Conservation (phyloP, 768 basidiomycete species). For the Podaxis pistillaris region DNA sequence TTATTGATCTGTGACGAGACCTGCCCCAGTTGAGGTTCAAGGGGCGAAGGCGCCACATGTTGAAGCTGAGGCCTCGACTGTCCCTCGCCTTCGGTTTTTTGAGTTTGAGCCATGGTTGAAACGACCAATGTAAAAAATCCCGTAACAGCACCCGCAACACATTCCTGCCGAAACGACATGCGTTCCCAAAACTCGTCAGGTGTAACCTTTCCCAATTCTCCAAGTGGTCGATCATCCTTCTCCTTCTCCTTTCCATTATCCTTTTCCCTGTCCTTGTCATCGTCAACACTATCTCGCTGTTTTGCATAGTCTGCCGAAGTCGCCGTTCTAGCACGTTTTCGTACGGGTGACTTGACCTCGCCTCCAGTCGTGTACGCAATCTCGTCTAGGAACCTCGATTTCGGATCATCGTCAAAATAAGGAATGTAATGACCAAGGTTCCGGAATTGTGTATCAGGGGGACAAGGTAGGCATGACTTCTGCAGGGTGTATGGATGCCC, state of each 20-base stretch:
- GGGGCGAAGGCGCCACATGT: constrained; percentile 32
- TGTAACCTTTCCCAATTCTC: constrained; percentile 57
- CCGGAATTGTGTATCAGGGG: constrained; percentile 26
- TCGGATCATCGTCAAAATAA: constrained; percentile 95
- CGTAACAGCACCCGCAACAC: constrained; percentile 84
- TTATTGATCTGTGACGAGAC: constrained; percentile 66
- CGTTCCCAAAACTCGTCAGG: constrained; percentile 94
- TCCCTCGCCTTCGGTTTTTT: background rate
- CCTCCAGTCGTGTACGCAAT: constrained; percentile 71
- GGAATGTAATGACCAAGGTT: constrained; percentile 80
- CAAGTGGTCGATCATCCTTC: constrained; percentile 40
- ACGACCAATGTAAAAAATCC: constrained; percentile 84
- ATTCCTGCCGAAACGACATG: constrained; percentile 96
- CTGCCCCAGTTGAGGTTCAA: constrained; percentile 55
- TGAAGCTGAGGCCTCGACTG: background rate
- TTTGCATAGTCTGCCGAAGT: constrained; percentile 25
- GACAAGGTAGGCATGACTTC: constrained; percentile 47
- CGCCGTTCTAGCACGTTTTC: constrained; percentile 51
- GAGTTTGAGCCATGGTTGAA: constrained; percentile 20
- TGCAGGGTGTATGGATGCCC: constrained; percentile 73
- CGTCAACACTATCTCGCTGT: constrained; percentile 20
- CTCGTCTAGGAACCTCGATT: constrained; percentile 91
- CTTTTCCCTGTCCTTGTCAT: constrained; percentile 12
- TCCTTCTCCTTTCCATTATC: constrained; percentile 8
- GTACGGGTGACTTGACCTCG: constrained; percentile 58